Base-by-base conservation (phyloP, 2,329 filamentous ascomycete genomes). In the Colletotrichum euphorbiae region DNA sequence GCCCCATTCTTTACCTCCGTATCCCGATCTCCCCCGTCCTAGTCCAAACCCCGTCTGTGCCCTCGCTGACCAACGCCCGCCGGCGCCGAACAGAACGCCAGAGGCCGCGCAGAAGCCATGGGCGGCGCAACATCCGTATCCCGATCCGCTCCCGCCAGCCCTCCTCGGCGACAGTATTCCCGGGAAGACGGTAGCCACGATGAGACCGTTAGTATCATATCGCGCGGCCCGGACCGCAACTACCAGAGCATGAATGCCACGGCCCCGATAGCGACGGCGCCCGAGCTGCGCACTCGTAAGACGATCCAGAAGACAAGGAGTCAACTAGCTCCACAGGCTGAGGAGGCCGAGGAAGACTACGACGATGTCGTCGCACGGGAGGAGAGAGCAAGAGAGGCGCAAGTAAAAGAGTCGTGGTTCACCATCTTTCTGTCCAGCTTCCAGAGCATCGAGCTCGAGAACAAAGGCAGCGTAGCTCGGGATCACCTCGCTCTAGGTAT, bases 401-500 rank as follows among this genome's bases (percentile, higher is more conserved):
- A 73, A 52, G 71, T 75, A 45, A 70, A 78, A 66, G 77, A 77
- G 69, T 71, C 77, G 46, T 89, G 89, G 85, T 89, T 86, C 84
- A 80, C 81, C 72, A 75, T 75, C 36, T 76, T 87, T 43, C 72
- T 83, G 24, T 79, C 76, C 7, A 78, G 82, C 65, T 84, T 90
- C 59, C 83, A 82, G 73, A 87, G 87, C 5, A 85, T 96, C 58
- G 92, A 95, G 81, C 79, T 96, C 69, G 93, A 96, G 78, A 96
- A 96, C 75, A 95, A 93, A 79, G 93, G 93, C 43, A 93, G 90
- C 75, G 92, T 95, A 43, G 93, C 93, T 11, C 84, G 93, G 74
- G 93, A 96, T 78, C 93, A 96, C 80, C 81, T 96, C 62, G 93
- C 93, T 21, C 80, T 96, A 55, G 92, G 92, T 94, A 80, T 17